Evolutionary conservation across 257 asterid species (phyloP).

Genomic region (Capsicum chinense): DNA sequence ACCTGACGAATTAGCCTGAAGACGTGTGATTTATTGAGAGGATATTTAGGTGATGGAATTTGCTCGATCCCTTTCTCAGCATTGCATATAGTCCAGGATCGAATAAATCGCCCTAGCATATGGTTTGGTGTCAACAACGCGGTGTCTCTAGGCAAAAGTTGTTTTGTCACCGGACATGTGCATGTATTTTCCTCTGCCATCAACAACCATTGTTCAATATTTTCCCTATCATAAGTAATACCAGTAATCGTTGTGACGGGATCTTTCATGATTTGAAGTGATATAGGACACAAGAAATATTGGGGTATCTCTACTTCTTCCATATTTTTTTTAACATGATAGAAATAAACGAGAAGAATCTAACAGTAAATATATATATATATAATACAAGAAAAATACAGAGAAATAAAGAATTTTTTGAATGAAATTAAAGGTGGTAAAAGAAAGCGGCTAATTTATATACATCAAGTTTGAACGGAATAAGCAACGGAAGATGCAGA

Average conservation of each 20-base stretch:
- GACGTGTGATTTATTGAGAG: slow-evolving; percentile 47
- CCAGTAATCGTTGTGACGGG: slow-evolving; percentile 89
- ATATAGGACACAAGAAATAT: slow-evolving; percentile 85
- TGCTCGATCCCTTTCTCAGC: slow-evolving; percentile 64
- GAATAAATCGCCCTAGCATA: slow-evolving; percentile 80
- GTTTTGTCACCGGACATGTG: slow-evolving; percentile 78
- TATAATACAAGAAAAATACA: not conserved
- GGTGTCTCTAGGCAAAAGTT: slow-evolving; percentile 50
- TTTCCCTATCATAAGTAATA: slow-evolving; percentile 85
- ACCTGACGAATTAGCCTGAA: slow-evolving; percentile 60
- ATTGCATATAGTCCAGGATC: slow-evolving; percentile 77
- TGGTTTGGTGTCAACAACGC: slow-evolving; percentile 79
- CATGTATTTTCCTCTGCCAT: slow-evolving; percentile 35
- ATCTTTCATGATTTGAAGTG: slow-evolving; percentile 88
- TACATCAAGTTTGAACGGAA: slow-evolving; percentile 38
- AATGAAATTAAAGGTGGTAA: slow-evolving; percentile 39
- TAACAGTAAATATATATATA: not conserved
- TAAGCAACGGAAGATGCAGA: not conserved
- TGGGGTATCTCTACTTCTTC: slow-evolving; percentile 74
- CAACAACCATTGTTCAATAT: slow-evolving; percentile 75
- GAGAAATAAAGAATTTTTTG: not conserved
- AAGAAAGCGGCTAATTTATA: slow-evolving; percentile 45
- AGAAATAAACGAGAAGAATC: not conserved
- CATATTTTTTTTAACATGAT: slow-evolving; percentile 34
- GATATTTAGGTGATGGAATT: slow-evolving; percentile 78